Conservation (phyloP, 805 yeast species). For the Dipodascopsis uninucleata region DNA sequence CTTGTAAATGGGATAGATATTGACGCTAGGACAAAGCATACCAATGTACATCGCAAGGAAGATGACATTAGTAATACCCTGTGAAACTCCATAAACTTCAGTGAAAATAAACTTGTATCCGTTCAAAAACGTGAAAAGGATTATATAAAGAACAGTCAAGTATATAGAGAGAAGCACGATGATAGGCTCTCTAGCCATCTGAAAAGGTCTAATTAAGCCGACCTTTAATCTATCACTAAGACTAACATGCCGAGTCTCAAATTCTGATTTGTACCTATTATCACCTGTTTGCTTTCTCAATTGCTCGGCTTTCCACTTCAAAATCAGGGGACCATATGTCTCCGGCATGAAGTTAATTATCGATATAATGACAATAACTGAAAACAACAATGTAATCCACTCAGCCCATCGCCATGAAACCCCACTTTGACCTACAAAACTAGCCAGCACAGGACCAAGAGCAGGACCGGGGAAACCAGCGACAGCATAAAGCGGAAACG, state of each 20-base stretch:
- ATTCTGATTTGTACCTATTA: conserved; percentile 40
- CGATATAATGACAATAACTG: conserved; percentile 42
- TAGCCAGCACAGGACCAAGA: conserved; percentile 66
- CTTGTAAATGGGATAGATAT: conserved; percentile 15
- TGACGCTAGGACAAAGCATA: conserved; percentile 8
- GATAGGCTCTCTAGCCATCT: conserved; percentile 54
- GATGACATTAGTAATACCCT: conserved; percentile 17
- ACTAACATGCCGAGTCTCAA: conserved; percentile 40
- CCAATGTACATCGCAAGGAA: conserved; percentile 19
- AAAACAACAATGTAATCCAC: conserved; percentile 63
- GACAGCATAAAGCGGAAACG: conserved; percentile 25
- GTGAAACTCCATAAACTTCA: conserved; percentile 45
- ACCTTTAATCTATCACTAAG: conserved; percentile 40
- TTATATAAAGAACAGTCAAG: conserved; percentile 54
- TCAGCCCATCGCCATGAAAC: conserved; percentile 75
- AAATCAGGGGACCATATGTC: conserved; percentile 79
- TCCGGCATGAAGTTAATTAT: conserved; percentile 59
- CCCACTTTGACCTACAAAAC: conserved; percentile 51
- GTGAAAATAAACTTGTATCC: conserved; percentile 56
- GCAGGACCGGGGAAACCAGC: conserved; percentile 55
- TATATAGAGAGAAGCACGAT: conserved; percentile 52
- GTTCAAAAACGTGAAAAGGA: conserved; percentile 56
- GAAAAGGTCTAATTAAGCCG: conserved; percentile 54
- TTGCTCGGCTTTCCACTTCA: conserved; percentile 61
- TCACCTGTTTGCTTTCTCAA: conserved; percentile 49